These are phyloP conservation scores for Zopfia rhizophila DNA, from an alignment of 2,329 filamentous ascomycete genomes.

Conservation along the genomic window DNA sequence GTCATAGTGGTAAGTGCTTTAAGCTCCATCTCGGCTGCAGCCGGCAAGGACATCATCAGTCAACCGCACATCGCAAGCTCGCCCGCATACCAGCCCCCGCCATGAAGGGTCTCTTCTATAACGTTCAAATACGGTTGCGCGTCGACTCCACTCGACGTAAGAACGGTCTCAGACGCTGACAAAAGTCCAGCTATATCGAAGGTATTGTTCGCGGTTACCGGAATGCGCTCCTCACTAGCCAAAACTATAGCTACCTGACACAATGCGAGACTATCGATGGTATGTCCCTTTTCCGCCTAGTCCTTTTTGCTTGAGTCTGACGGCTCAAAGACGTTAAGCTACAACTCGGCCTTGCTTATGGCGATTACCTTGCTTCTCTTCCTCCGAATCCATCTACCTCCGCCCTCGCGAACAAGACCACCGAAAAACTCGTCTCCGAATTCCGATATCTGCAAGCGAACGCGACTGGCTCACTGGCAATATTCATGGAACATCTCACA, in stretches of 20 bases:
- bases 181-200: slow-evolving; percentile 82
- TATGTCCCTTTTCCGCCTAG: slow-evolving; percentile 54
- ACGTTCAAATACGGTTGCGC: slow-evolving; percentile 90
- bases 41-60: slow-evolving; percentile 1
- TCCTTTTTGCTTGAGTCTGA: slow-evolving; percentile 8
- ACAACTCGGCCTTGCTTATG: slow-evolving; percentile 94
- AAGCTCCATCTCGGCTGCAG: no score
- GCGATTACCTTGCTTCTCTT: slow-evolving; percentile 93
- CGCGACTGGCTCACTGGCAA: slow-evolving; percentile 87
- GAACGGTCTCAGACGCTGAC: slow-evolving; percentile 30
- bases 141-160: background rate
- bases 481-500: slow-evolving; percentile 97
- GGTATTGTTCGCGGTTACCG: slow-evolving; percentile 97
- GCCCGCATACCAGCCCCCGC: slow-evolving; percentile 25
- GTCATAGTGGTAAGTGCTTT: no score
- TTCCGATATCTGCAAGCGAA: slow-evolving; percentile 97
- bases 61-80: no score
- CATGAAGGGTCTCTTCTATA: slow-evolving; percentile 96
- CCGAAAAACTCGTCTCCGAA: slow-evolving; percentile 97
- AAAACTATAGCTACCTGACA: slow-evolving; percentile 94
- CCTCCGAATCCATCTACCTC: slow-evolving; percentile 98
- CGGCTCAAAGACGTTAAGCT: slow-evolving; percentile 84
- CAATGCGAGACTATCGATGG: slow-evolving; percentile 99
- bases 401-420: slow-evolving; percentile 91
- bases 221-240: slow-evolving; percentile 87